Base-by-base conservation (phyloP, 805 yeast genomes). In the Candida xyloterini region DNA sequence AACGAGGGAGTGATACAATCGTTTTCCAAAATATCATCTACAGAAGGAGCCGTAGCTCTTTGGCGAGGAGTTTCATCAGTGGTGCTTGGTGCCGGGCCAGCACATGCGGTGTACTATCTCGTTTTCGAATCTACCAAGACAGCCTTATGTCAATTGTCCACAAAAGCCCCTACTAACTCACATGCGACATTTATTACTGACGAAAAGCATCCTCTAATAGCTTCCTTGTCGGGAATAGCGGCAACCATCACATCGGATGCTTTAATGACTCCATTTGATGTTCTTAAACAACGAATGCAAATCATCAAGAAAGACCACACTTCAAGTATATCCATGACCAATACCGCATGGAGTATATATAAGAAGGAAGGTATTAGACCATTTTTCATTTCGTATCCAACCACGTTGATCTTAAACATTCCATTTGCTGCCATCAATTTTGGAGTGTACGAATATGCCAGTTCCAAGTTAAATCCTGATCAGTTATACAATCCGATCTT, bases 21-120 rank as follows among this genome's bases (percentile, higher is more conserved):
- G 16, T 79, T 88, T 31, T 70, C 88, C 15, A 74, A 74, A 52
- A 89, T 93, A 42, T 73, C 86, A n/a, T 75, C 95, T 11, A 71
- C 83, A 13, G 98, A 91, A 62, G 99, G 99, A 2, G 84, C 91
- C 5, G 57, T 76, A 37, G 85, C 95, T 1, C 73, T 93, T 21
- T 91, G 97, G 95, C 74, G 95, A 57, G 99, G 99, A 40, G 86
- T 91, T 13, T 81, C 88, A 16, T 84, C 96, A 1, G 95, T 93
- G 44, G 81, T 89, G 2, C 59, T 91, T 46, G 99, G 99, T 27
- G 97, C 99, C n/a, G 99, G 99, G 6, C 99, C 99, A 2, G 97
- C 98, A 3, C 99, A 91, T 66, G 98, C 98, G 3, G 84, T 93
- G 6, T 91, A 93, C 65, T 91, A 89, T 60, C 81, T 90, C n/a